phyloP scores from a whole-genome alignment of 331 rosid species.

The Rhamnella rubrinervis region DNA sequence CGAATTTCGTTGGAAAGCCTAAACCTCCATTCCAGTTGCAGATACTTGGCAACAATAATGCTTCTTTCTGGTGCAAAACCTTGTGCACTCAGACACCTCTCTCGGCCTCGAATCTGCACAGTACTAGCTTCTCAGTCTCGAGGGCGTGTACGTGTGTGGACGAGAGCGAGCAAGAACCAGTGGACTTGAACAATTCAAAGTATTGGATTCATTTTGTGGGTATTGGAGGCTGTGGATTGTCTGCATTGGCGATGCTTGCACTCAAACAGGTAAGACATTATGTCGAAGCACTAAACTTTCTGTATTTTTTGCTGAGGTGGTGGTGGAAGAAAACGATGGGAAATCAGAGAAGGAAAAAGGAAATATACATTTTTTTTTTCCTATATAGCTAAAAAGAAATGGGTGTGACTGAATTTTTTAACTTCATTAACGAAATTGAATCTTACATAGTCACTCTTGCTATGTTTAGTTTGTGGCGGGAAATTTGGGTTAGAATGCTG shows the following conservation, averaged over 20 bases:
- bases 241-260: conserved; percentile 34
- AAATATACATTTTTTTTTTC: no score
- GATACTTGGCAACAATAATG: neutral
- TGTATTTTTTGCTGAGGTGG: neutral
- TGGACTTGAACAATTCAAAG: conserved; percentile 1
- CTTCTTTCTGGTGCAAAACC: neutral
- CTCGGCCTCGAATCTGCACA: neutral
- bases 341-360: neutral
- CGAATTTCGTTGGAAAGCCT: neutral
- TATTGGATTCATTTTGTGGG: conserved; percentile 33
- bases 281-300: neutral
- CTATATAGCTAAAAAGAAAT: neutral
- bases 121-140: conserved; percentile 6
- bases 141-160: conserved; percentile 5
- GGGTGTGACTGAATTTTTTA: neutral
- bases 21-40: neutral
- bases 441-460: neutral
- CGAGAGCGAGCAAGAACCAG: conserved; percentile 4
- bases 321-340: neutral
- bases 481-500: neutral
- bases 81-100: neutral
- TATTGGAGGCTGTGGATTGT: conserved; percentile 39
- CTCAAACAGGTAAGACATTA: conserved; percentile 26
- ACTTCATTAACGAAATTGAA: neutral
- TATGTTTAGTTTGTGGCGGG: neutral